Base-by-base conservation (phyloP, 768 basidiomycete species). In the Serendipita sp. region DNA sequence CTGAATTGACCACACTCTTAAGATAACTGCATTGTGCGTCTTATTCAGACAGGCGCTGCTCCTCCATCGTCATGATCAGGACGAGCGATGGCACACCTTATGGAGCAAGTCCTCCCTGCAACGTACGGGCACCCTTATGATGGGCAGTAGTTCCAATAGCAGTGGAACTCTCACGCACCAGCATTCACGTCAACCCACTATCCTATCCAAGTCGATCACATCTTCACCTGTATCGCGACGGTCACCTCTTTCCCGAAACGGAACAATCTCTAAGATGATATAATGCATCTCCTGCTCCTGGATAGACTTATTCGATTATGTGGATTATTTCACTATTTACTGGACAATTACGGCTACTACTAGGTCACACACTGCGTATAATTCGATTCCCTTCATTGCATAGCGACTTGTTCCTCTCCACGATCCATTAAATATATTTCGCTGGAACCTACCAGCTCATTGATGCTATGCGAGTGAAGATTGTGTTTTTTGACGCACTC, bases 401-500 rank as follows among this genome's bases (percentile, higher is more conserved):
- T 11, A 46, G 13, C 45, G 1, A 11, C n/a, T n/a, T 46, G 13
- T 46, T 46, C 13, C 45, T 46, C 45, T 46, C 45, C n/a, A 46
- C 45, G 13, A 46, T n/a, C 1, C 45, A n/a, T 46, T 46, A n/a
- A n/a, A 11, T 11, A n/a, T 46, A n/a, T 46, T 46, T 46, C 45
- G 13, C 11, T n/a, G 45, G n/a, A 46, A 46, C 45, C 45, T 11
- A n/a, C n/a, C 45, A 24, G 24, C 24, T 24, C 24, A 11, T n/a
- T n/a, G n/a, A 11, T 11, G 53, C 1, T 15, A 54, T 11, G 53
- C 68, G 24, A 34, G 62, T 69, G 35, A 67, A 53, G 18, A 75
- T 89, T 4, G 84, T 89, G 53, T 83, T 86, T n/a, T 90, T 92
- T 68, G 89, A 92, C 69, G 83, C 83, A 0, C 75, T 90, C 30